Evolutionary conservation across 768 basidiomycete species (phyloP), one percentile per base, ranked within the genome.

Genomic region (Suillus variegatus): DNA sequence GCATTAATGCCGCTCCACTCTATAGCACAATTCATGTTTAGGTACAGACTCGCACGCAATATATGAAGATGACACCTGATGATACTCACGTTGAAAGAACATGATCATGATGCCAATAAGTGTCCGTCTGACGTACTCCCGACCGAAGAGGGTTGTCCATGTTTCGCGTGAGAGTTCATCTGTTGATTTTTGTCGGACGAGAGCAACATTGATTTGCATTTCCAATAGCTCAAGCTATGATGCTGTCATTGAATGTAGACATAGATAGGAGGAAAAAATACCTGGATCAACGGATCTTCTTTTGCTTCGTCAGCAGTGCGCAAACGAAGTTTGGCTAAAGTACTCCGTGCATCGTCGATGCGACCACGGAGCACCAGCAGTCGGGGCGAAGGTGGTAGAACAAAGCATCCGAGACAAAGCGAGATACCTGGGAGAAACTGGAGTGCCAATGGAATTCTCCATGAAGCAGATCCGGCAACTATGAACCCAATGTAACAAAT

Each of bases 1-100:
- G 93, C 92, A 71, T 94, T 94, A 67, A 94, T 94, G 2, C 93
- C 93, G 65, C 87, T 89, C 93, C 93, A 94, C 78, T 94, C 92
- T 94, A 70, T 16, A 20, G 32, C 20, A 13, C 2, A 3, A 18
- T 65, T 13, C 64, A 40, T 56, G 60, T 20, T 47, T 41, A 35
- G 8, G n/a, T 54, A n/a, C 22, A 28, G 35, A 16, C 38, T 55
- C 57, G 40, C 18, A 38, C 49, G 35, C 32, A 32, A 38, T 43
- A 36, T 7, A 63, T 20, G 60, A 46, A 47, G 8, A 56, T 54
- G 28, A 3, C 56, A 76, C 88, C 14, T 47, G 22, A 13, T 6
- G 12, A 22, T 13, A 47, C 47, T 51, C 68, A 92, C 92, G 93
- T 76, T 94, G 93, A 70, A 93, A 94, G 61, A 91, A 86, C 89